phyloP scores from a whole-genome alignment of 257 asterid genomes.

The Fraxinus excelsior region DNA sequence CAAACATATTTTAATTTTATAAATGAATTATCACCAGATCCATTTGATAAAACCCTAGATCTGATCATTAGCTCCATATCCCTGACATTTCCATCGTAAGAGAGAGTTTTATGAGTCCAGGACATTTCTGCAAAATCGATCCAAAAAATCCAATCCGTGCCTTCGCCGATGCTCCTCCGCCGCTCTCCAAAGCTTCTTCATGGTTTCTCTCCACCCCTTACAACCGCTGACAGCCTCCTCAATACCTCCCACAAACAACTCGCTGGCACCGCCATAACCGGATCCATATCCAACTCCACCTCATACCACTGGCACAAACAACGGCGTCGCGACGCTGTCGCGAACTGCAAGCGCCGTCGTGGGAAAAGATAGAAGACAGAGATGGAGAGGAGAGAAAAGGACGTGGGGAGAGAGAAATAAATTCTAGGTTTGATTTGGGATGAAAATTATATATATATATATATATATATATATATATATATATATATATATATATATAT shows the following conservation, averaged over 20 bases:
- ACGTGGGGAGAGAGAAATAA: too few relatives aligned
- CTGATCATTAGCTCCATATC: constrained; percentile 28
- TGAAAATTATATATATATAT: too few relatives aligned
- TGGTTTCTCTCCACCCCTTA: constrained; percentile 80
- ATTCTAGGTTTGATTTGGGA: too few relatives aligned
- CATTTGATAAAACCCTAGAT: constrained; percentile 33
- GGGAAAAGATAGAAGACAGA: too few relatives aligned
- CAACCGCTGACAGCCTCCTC: constrained; percentile 82
- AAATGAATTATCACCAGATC: constrained; percentile 25
- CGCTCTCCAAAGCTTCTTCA: constrained; percentile 74
- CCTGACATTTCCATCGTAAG: constrained; percentile 83
- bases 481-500: too few relatives aligned
- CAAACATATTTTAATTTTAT: neutral
- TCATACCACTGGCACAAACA: constrained; percentile 29
- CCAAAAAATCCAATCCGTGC: constrained; percentile 84
- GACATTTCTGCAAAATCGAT: constrained; percentile 87
- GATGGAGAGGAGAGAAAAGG: too few relatives aligned
- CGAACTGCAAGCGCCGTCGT: too few relatives aligned
- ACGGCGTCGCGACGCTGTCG: too few relatives aligned
- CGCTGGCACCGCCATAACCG: constrained; percentile 52
- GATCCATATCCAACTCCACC: constrained; percentile 44
- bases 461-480: too few relatives aligned
- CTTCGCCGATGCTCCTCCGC: constrained; percentile 87
- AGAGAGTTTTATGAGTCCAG: constrained; percentile 66
- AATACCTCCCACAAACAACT: constrained; percentile 82